phyloP scores from a whole-genome alignment of 1,284 basidiomycete genomes.

The Takashimella tepidaria region DNA sequence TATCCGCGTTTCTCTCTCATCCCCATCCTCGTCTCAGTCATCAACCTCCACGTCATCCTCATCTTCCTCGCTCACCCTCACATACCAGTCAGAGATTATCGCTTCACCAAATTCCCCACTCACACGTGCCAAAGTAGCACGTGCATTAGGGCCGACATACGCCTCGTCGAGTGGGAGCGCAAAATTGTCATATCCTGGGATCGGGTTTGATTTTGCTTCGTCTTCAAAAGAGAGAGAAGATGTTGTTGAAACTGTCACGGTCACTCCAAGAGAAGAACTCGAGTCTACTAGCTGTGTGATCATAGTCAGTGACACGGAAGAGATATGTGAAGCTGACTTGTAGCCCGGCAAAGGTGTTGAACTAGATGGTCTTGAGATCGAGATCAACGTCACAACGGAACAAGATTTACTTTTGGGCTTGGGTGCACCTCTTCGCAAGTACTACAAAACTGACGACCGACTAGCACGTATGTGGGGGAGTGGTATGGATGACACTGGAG shows the following conservation, averaged over 20 bases:
- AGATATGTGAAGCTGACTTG: conserved; percentile 1
- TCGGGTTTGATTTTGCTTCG: conserved; percentile 65
- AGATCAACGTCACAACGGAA: conserved; percentile 71
- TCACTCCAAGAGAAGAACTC: conserved; percentile 44
- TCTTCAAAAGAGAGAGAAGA: conserved; percentile 54
- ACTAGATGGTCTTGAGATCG: conserved; percentile 56
- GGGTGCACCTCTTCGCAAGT: conserved; percentile 67
- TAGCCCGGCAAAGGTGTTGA: conserved; percentile 69
- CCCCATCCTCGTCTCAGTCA: conserved; percentile 53
- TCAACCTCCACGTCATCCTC: no score
- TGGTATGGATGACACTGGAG: background rate
- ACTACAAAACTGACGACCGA: conserved; percentile 81
- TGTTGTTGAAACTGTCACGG: conserved; percentile 21
- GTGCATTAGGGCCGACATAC: conserved; percentile 77
- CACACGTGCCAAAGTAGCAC: conserved; percentile 61
- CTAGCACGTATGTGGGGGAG: conserved; percentile 52
- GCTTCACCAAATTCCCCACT: conserved; percentile 55
- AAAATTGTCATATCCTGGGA: conserved; percentile 58
- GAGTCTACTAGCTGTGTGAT: background rate
- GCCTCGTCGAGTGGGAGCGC: conserved; percentile 50
- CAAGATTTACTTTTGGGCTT: conserved; percentile 74
- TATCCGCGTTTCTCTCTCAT: conserved; percentile 59
- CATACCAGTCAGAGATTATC: conserved; percentile 63
- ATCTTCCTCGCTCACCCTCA: conserved; percentile 52
- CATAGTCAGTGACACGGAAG: background rate